Evolutionary conservation across 306 rosid species (phyloP).

Genomic region (Trifolium fragiferum): DNA sequence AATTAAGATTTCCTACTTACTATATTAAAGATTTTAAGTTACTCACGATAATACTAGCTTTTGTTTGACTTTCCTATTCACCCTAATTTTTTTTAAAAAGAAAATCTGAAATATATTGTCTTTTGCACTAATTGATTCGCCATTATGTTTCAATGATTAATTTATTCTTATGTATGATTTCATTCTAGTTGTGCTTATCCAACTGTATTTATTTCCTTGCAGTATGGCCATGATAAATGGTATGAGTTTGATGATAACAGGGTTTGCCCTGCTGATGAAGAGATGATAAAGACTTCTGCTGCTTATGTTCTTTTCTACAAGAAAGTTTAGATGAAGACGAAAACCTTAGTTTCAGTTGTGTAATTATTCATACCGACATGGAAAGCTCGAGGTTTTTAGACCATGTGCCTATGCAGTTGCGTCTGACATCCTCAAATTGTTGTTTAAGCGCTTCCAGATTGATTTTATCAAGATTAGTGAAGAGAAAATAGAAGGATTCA

Average conservation of each 20-base stretch:
- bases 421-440: constrained; percentile 35
- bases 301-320: constrained; percentile 90
- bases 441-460: constrained; percentile 20
- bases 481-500: constrained; percentile 42
- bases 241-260: constrained; percentile 80
- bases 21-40: neutral
- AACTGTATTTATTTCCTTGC: constrained; percentile 44
- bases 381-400: constrained; percentile 42
- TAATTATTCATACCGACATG: constrained; percentile 39
- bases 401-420: constrained; percentile 23
- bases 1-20: neutral
- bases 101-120: neutral
- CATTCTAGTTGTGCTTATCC: constrained; percentile 19
- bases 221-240: constrained; percentile 67
- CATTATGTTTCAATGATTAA: constrained; percentile 15
- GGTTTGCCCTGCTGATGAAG: constrained; percentile 56
- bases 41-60: neutral
- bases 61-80: constrained; percentile 27
- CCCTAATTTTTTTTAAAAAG: neutral
- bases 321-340: constrained; percentile 52
- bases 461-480: constrained; percentile 38
- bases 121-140: neutral
- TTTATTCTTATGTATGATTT: constrained; percentile 10
- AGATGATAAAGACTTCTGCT: constrained; percentile 63
- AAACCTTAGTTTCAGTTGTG: constrained; percentile 43